A percentile compares a stretch with the other conserved stretches of the same genome.
Evolutionary conservation across 2,329 filamentous ascomycete genomes (phyloP).

Genomic region (Penicillium fuscoglaucum): DNA sequence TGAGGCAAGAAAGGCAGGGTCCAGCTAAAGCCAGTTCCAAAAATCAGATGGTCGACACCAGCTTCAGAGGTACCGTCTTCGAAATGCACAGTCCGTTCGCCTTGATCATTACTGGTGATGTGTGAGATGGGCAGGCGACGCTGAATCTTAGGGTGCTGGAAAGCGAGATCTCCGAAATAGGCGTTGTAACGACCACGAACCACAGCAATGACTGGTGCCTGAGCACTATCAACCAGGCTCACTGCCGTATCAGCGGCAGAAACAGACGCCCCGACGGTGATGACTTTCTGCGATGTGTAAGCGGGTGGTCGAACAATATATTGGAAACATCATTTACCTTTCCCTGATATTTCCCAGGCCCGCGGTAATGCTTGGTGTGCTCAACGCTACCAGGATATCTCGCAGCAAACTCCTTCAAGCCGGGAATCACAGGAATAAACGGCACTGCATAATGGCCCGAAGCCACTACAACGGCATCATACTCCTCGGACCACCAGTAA

Average conservation of each 20-base stretch:
- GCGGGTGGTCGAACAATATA: not conserved
- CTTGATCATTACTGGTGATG: constrained; percentile 42
- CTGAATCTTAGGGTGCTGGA: constrained; percentile 55
- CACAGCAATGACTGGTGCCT: constrained; percentile 55
- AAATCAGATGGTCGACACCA: constrained; percentile 63
- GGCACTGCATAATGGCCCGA: constrained; percentile 63
- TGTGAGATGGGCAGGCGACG: constrained; percentile 31
- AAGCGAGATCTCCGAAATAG: constrained; percentile 61
- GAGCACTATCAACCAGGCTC: constrained; percentile 50
- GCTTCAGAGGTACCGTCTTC: constrained; percentile 55
- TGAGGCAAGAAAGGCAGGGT: constrained; percentile 61
- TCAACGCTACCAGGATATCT: constrained; percentile 41
- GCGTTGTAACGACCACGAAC: constrained; percentile 54
- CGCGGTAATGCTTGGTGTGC: constrained; percentile 46
- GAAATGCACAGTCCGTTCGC: constrained; percentile 54
- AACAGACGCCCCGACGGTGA: constrained; percentile 65
- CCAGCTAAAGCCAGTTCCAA: constrained; percentile 68
- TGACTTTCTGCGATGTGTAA: constrained; percentile 49
- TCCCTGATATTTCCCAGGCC: constrained; percentile 41
- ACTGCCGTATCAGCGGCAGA: constrained; percentile 64
- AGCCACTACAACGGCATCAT: constrained; percentile 63
- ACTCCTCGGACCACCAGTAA: constrained; percentile 64
- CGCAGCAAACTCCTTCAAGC: constrained; percentile 43
- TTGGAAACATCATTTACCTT: constrained; percentile 26
- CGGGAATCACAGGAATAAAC: constrained; percentile 48